Evolutionary conservation across 176 grass and related monocot genomes (phyloP).

Genomic region (Miscanthus lutarioriparius): DNA sequence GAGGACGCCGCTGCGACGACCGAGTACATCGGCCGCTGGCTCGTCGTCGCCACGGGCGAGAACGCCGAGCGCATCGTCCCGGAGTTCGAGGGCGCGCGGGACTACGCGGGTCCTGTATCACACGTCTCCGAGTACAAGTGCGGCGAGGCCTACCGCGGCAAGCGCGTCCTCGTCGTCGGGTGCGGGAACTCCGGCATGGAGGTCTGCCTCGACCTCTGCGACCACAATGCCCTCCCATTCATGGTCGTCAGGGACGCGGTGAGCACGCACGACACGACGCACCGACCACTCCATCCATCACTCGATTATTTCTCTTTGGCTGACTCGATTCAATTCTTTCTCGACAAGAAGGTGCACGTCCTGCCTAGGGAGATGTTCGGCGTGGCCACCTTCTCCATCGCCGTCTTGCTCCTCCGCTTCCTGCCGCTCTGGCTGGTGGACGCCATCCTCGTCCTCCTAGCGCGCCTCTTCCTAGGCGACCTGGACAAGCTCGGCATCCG

Average conservation of each 20-base stretch:
- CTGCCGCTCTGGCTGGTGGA: constrained; percentile 68
- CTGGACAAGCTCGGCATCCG: constrained; percentile 56
- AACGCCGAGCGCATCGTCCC: constrained; percentile 69
- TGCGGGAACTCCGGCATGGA: constrained; percentile 94
- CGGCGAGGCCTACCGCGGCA: constrained; percentile 51
- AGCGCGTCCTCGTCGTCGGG: constrained; percentile 76
- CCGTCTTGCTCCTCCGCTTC: constrained; percentile 57
- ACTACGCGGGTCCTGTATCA: constrained; percentile 41
- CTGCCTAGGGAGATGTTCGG: constrained; percentile 74
- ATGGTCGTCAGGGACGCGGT: constrained; percentile 85
- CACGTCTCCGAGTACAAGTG: constrained; percentile 76
- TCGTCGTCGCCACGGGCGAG: constrained; percentile 82
- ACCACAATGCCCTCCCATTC: constrained; percentile 62
- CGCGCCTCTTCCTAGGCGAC: constrained; percentile 64
- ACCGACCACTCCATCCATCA: too few relatives aligned
- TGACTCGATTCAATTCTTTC: neutral
- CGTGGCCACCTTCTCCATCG: constrained; percentile 69
- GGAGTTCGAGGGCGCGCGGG: constrained; percentile 48
- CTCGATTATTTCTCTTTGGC: neutral
- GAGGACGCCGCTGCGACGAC: neutral
- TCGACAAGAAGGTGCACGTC: constrained; percentile 67
- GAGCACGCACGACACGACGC: constrained; percentile 31
- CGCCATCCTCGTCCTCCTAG: constrained; percentile 64
- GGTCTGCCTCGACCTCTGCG: constrained; percentile 79
- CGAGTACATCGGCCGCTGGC: constrained; percentile 83